Conservation (phyloP, 148 eudicot species). For the Rheum nobile region DNA sequence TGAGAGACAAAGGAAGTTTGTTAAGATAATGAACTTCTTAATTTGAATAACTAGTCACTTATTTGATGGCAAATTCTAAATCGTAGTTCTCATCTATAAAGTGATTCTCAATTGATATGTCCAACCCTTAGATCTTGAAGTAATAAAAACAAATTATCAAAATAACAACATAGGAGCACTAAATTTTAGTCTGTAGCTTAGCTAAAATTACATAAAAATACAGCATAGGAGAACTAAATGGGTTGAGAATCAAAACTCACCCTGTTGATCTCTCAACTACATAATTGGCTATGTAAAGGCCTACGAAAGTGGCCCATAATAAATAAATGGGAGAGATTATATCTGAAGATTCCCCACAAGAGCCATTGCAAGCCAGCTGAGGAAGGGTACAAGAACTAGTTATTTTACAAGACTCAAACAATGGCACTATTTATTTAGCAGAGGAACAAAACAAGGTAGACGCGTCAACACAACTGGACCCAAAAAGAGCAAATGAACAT, state of each 20-base stretch:
- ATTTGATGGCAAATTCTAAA: background rate
- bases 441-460: constrained; percentile 8
- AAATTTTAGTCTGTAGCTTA: background rate
- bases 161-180: background rate
- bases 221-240: background rate
- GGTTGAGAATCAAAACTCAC: constrained; percentile 32
- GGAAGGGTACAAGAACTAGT: constrained; percentile 11
- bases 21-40: background rate
- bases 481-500: background rate
- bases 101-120: background rate
- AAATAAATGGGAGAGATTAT: constrained; percentile 97
- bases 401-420: constrained; percentile 15
- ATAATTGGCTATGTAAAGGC: constrained; percentile 93
- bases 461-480: background rate
- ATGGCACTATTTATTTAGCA: constrained; percentile 32
- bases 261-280: constrained; percentile 96
- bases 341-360: constrained; percentile 74
- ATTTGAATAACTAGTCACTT: background rate
- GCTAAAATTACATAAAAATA: background rate
- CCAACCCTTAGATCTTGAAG: background rate
- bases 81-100: background rate
- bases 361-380: constrained; percentile 81
- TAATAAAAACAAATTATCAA: background rate
- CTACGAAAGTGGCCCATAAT: constrained; percentile 98
- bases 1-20: background rate